Evolutionary conservation across 2,329 filamentous ascomycete species (phyloP), one percentile per base, ranked within the genome.

Genomic region (Domatiomyces catenatus): DNA sequence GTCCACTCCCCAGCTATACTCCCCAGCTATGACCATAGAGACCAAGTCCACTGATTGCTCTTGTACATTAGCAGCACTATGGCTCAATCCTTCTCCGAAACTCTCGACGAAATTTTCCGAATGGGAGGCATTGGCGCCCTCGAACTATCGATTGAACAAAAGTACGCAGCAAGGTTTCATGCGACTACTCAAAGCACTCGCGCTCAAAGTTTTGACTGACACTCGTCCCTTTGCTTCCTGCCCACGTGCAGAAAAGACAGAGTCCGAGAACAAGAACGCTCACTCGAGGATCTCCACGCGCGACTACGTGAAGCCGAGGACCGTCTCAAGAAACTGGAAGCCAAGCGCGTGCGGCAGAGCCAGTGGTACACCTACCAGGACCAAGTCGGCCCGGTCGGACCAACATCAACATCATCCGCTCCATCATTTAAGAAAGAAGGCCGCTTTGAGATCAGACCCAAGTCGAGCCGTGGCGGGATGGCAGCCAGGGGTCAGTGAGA

Each of bases 31-130:
- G 8, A 28, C 8, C 4, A 36, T 8, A 10, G 28, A 36, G 28
- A 36, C 12, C 12, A 12, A 12, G 10, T 5, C 10, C 4, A 36
- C 28, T 36, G 28, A 36, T 12, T 36, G 28, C 28, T 36, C 8
- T 12, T 12, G 28, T 36, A 12, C 28, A 5, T 36, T 12, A 36
- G 28, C 68, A 94, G 89, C 56, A 92, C 86, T 54, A 81, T 94
- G 68, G 89, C 88, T 49, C 83, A 80, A 60, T 86, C 84, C 64
- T 94, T 95, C 70, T 90, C 87, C 53, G 74, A 80, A 44, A 86
- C 90, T 65, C 75, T 95, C 54, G 84, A 90, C 72, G 83, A 87
- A 64, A 83, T 93, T 60, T 95, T 95, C 72, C 83, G 84, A 62
- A 81, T 95, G 63, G 86, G 92, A 67, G 83, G 82, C 59, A 67